phyloP scores from a whole-genome alignment of 495 filamentous ascomycete species.

The Xylaria acuta region DNA sequence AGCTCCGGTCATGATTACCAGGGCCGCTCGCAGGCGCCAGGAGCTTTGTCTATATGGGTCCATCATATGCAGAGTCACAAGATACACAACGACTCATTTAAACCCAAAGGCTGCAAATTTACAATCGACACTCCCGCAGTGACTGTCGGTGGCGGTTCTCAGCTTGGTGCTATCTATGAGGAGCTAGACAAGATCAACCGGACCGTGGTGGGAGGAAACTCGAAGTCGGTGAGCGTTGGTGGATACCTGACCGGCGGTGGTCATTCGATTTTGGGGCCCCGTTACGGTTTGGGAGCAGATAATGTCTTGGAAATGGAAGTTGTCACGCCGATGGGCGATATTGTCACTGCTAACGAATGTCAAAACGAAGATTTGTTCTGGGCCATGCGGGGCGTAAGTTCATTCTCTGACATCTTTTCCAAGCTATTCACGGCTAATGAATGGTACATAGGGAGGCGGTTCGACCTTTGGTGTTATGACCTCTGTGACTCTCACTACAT shows the following conservation, averaged over 20 bases:
- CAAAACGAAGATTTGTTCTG: constrained; percentile 69
- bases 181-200: constrained; percentile 40
- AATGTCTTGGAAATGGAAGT: constrained; percentile 68
- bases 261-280: constrained; percentile 59
- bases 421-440: neutral
- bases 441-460: constrained; percentile 58
- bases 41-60: constrained; percentile 60
- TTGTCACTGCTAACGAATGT: constrained; percentile 60
- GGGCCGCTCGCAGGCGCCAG: constrained; percentile 58
- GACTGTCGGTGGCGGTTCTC: constrained; percentile 47
- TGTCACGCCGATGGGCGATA: constrained; percentile 60
- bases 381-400: constrained; percentile 66
- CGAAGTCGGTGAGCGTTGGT: constrained; percentile 46
- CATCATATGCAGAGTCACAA: constrained; percentile 49
- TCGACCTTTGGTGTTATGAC: constrained; percentile 69
- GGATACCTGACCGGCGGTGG: constrained; percentile 69
- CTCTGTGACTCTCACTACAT: constrained; percentile 57
- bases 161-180: constrained; percentile 46
- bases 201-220: constrained; percentile 45
- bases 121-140: constrained; percentile 44
- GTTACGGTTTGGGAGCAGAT: constrained; percentile 68
- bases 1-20: constrained; percentile 68
- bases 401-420: neutral
- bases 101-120: constrained; percentile 44
- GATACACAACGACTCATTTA: constrained; percentile 47